Evolutionary conservation across 805 yeast genomes (phyloP), one percentile per base, ranked within the genome.

Genomic region (Zygosaccharomyces bailii): DNA sequence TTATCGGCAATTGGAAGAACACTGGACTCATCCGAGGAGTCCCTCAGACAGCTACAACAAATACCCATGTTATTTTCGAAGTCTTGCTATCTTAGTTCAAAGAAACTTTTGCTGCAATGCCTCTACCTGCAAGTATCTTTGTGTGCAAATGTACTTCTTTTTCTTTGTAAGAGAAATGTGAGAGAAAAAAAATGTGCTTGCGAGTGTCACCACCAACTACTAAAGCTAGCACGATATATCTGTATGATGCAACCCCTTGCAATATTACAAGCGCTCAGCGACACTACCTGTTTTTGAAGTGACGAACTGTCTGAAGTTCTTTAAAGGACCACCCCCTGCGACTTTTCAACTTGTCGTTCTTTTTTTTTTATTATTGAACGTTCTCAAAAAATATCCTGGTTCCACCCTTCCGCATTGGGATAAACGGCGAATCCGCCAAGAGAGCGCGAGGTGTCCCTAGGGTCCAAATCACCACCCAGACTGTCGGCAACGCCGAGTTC

Each of bases 1-100:
- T 91, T 89, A 59, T 93, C 98, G 8, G 96, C 97, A 45, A 93
- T 50, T 85, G 91, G 70, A 77, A 83, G 77, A 69, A 56, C 80
- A 50, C 78, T 82, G 39, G 76, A 69, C 41, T 72, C 75, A 37
- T 75, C 61, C 34, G 55, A 49, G 27, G 59, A 43, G 30, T 59
- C 61, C 36, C 49, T 57, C 24, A 69, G 52, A 56, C 79, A 74
- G 61, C 80, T 74, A 52, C 76, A 74, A 56, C 81, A 74, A 43
- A 65, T 62, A 52, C 82, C 82, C 82, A 77, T 77, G 31, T 43
- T 36, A 19, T 37, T 24, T 14, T 16, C 31, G 11, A 37, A 20
- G 5, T 24, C 32, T 13, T 16, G 19, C 13, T 11, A 6, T 25
- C 24, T 17, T 16, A 19, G 16, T 37, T 23, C 19, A 37, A 25